Conservation (phyloP, 2,329 filamentous ascomycete species). For the Onygenales sp. region DNA sequence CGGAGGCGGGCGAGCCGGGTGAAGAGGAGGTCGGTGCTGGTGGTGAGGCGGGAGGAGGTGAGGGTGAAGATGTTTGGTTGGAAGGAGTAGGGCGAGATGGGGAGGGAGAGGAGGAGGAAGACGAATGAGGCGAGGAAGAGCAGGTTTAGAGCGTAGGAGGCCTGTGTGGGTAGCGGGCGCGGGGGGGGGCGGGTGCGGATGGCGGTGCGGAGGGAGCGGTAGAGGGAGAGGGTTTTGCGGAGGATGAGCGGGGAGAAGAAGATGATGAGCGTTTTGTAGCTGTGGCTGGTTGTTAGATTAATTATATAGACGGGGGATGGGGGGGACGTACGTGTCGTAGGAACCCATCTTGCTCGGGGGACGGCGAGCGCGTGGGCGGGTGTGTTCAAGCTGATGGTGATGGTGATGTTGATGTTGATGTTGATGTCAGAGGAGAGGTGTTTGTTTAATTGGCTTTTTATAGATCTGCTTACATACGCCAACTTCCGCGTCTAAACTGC, state of each 20-base stretch:
- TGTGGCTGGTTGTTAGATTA: constrained; percentile 10
- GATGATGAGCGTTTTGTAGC: constrained; percentile 33
- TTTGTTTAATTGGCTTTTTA: neutral
- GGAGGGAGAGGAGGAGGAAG: constrained; percentile 54
- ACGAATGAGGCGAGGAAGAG: constrained; percentile 44
- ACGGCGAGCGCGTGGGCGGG: neutral
- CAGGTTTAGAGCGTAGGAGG: constrained; percentile 35
- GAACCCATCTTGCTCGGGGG: constrained; percentile 11
- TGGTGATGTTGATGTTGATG: neutral
- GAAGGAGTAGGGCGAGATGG: constrained; percentile 40
- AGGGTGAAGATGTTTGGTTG: constrained; percentile 61
- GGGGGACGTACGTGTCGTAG: constrained; percentile 11
- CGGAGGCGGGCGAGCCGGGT: constrained; percentile 51
- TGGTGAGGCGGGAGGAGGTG: constrained; percentile 75
- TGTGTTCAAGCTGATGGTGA: neutral
- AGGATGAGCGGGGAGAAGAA: constrained; percentile 35
- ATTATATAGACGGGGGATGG: neutral
- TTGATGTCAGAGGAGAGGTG: neutral
- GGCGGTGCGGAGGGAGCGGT: constrained; percentile 25
- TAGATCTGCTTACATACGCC: no score
- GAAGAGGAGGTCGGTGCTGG: constrained; percentile 76
- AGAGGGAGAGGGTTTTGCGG: constrained; percentile 29
- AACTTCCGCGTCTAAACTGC: no score
- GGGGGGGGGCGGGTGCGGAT: constrained; percentile 22
- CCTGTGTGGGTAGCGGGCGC: constrained; percentile 24